Conservation (phyloP, 2,329 filamentous ascomycete genomes). For the Pochonia chlamydosporia region DNA sequence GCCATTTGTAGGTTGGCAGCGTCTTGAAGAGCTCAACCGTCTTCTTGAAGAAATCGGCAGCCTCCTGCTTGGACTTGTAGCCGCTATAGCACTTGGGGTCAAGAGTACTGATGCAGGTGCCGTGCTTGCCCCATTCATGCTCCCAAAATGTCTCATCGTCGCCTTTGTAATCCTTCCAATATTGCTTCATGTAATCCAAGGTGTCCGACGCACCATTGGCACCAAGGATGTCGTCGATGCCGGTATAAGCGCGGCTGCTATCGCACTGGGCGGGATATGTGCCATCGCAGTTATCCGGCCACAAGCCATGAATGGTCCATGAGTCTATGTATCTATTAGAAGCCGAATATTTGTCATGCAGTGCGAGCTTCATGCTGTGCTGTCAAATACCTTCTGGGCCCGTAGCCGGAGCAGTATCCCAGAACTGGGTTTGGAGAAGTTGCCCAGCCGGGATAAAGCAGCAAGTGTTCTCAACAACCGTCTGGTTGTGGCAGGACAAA, state of each 20-base stretch:
- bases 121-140: constrained; percentile 72
- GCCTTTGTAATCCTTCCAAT: constrained; percentile 66
- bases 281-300: constrained; percentile 64
- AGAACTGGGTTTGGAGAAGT: constrained; percentile 70
- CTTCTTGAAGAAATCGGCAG: constrained; percentile 62
- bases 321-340: constrained; percentile 44
- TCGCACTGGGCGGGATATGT: constrained; percentile 65
- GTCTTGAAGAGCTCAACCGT: constrained; percentile 60
- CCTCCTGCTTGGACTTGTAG: constrained; percentile 57
- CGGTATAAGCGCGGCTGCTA: constrained; percentile 51
- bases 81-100: constrained; percentile 58
- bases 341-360: not conserved
- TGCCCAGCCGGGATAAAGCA: constrained; percentile 69
- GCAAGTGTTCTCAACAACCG: constrained; percentile 56
- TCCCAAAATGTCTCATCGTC: constrained; percentile 63
- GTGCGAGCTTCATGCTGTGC: not conserved
- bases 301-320: constrained; percentile 70
- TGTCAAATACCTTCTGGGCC: constrained; percentile 42
- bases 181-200: constrained; percentile 60
- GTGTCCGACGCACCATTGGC: constrained; percentile 46
- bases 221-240: constrained; percentile 58
- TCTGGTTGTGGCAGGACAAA: constrained; percentile 59
- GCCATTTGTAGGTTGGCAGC: constrained; percentile 59
- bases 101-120: constrained; percentile 64
- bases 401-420: constrained; percentile 60